Evolutionary conservation across 371 early-diverging fungal genomes (phyloP), one percentile per base, ranked within the genome.

Genomic region (Paraphysoderma sedebokerense): DNA sequence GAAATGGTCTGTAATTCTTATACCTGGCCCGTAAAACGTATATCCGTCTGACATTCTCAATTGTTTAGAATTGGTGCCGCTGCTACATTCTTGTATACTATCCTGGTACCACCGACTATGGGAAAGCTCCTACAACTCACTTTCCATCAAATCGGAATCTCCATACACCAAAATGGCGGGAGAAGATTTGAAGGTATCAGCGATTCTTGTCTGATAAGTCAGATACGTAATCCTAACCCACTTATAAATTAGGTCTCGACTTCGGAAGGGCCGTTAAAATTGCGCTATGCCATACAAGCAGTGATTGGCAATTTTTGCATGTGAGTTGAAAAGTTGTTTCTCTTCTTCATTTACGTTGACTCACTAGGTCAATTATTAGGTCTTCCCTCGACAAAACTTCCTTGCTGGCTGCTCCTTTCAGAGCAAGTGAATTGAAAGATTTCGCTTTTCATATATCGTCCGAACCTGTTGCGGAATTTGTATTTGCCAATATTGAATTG

Each of bases 281-380:
- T 78, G 28, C 75, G 68, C 50, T 67, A 78, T 51, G 70, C 69
- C 32, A 72, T 74, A 19, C 68, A 70, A 42, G 68, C 72, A 9
- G 42, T 65, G 39, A 58, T 61, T 1, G 76, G 74, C 50, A 67
- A 76, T 31, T 72, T 73, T 39, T 67, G 68, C 27, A 38, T 72
- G 65, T 68, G 65, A 63, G n/a, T n/a, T n/a, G n/a, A n/a, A n/a
- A n/a, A n/a, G n/a, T n/a, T n/a, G n/a, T n/a, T n/a, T n/a, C n/a
- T n/a, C n/a, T n/a, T n/a, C n/a, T n/a, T n/a, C n/a, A n/a, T n/a
- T n/a, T n/a, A n/a, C n/a, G n/a, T n/a, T n/a, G n/a, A n/a, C n/a
- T n/a, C n/a, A n/a, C n/a, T n/a, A n/a, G n/a, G n/a, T n/a, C n/a
- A n/a, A n/a, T n/a, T n/a, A n/a, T n/a, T n/a, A n/a, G n/a, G n/a